These are phyloP conservation scores for Picochlorum sp. DNA, from an alignment of 139 green algal genomes.

Conservation along the genomic window DNA sequence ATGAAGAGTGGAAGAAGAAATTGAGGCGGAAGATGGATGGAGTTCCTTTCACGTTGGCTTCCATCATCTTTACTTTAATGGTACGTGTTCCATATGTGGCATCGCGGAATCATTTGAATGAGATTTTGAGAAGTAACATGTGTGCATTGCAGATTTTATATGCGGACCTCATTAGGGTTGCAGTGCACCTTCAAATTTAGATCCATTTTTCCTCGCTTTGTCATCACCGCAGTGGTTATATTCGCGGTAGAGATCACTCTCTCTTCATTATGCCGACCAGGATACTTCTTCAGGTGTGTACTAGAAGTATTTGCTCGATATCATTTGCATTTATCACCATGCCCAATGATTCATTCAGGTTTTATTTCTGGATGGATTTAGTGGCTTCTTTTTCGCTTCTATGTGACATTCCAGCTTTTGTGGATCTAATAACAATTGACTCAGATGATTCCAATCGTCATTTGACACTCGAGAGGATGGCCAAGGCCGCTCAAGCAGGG, in stretches of 20 bases:
- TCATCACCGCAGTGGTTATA: conserved; percentile 29
- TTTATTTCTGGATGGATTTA: conserved; percentile 89
- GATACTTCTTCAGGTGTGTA: conserved; percentile 50
- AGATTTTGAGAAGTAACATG: neutral
- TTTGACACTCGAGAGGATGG: conserved; percentile 8
- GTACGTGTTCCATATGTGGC: neutral
- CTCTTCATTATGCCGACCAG: conserved; percentile 20
- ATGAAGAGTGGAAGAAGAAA: conserved; percentile 9
- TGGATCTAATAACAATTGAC: conserved; percentile 10
- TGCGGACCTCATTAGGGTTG: conserved; percentile 13
- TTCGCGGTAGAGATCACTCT: conserved; percentile 55
- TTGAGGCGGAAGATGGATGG: conserved; percentile 5
- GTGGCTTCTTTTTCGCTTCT: conserved; percentile 63
- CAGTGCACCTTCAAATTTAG: conserved; percentile 7
- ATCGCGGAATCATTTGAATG: neutral
- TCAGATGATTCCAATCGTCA: neutral
- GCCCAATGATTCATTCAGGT: conserved; percentile 18
- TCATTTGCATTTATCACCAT: neutral
- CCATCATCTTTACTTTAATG: conserved; percentile 15
- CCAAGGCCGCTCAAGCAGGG: conserved; percentile 14
- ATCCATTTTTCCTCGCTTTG: conserved; percentile 17
- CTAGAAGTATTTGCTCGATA: too few relatives aligned
- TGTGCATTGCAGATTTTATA: conserved; percentile 22
- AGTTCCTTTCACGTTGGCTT: conserved; percentile 5
- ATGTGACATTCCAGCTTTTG: conserved; percentile 56